Base-by-base conservation (phyloP, 2,329 filamentous ascomycete genomes). In the Chaetomiaceae sp. region DNA sequence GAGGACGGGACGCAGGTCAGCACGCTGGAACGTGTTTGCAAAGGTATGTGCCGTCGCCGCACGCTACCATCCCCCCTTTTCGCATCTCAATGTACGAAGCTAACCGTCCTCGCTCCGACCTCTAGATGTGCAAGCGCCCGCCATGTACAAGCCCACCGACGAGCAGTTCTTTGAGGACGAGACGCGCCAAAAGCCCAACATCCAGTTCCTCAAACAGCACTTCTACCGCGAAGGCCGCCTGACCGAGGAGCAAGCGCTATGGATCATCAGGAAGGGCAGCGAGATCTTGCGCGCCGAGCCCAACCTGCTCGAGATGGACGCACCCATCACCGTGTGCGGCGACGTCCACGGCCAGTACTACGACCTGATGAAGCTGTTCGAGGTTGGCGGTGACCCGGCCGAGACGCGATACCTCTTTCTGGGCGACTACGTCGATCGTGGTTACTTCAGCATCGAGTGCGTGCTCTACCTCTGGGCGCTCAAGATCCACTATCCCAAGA, bases 311-410 rank as follows among this genome's bases (percentile, higher is more conserved):
- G 93, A 99, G 77, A 99, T 99, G 93, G 93, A 99, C 70, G 93
- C 93, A 35, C 93, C 93, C 55, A 99, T 99, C 66, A 99, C 93
- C 9, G 93, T 99, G 44, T 99, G 93, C 65, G 93, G 93, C 67
- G 93, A 99, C 66, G 91, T 99, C 48, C 93, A 99, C 71, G 93
- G 93, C 60, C 93, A 99, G 73, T 99, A 97, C 75, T 99, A 96
- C 70, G 93, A 99, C 70, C 73, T 99, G 66, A 99, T 99, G 93
- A 99, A 99, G 77, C 79, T 99, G 30, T 99, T 99, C 65, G 93
- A 99, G 71, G 93, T 99, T 45, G 93, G 93, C 60, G 93, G 93
- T 58, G 93, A 99, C 69, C 93, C 93, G 35, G 83, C 92, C 48
- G 93, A 99, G 73, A 99, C 93, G 25, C 78, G 93, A 65, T 99